Conservation (phyloP, 192 early-diverging fungal species). For the Dissophora globulifera region DNA sequence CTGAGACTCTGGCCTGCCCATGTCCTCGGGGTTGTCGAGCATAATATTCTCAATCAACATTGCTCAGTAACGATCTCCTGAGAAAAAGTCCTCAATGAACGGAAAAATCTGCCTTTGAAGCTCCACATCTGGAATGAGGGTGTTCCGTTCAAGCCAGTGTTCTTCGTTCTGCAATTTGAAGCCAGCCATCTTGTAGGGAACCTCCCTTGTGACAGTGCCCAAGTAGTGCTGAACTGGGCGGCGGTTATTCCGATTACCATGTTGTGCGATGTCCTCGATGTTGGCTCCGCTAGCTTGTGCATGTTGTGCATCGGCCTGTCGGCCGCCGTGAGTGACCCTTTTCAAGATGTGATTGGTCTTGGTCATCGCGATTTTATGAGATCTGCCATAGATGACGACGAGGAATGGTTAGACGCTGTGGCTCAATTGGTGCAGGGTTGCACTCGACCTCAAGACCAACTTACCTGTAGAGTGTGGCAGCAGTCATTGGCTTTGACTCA, state of each 20-base stretch:
- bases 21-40: background rate
- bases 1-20: background rate
- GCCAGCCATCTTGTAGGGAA: conserved; percentile 7
- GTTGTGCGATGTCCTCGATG: background rate
- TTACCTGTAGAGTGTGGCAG: background rate
- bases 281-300: background rate
- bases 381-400: no score
- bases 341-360: background rate
- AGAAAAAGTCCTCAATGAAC: conserved; percentile 7
- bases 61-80: background rate
- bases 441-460: conserved; percentile 1
- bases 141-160: conserved; percentile 4
- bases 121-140: background rate
- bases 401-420: no score
- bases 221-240: conserved; percentile 4
- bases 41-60: background rate
- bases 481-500: background rate
- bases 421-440: no score
- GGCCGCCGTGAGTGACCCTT: background rate
- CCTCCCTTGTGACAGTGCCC: background rate
- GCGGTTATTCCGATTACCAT: background rate
- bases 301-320: background rate
- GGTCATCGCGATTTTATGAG: background rate
- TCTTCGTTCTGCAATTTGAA: background rate
- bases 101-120: conserved; percentile 16